phyloP scores from a whole-genome alignment of 148 eudicot species.

The Beta vulgaris region DNA sequence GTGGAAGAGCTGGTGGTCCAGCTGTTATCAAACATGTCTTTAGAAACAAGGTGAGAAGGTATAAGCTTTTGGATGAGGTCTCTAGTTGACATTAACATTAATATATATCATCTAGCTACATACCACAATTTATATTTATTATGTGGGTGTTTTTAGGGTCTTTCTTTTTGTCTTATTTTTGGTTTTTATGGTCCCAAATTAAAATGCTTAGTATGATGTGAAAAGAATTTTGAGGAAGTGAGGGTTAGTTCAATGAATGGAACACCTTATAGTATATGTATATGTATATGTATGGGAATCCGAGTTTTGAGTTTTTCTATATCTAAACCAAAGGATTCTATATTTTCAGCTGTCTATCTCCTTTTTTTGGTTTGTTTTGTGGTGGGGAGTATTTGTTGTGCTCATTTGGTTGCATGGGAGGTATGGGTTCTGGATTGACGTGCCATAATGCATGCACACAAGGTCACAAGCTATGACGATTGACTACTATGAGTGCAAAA shows the following conservation, averaged over 20 bases:
- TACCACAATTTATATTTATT: not conserved
- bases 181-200: not conserved
- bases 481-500: no score
- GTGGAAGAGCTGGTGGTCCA: conserved; percentile 26
- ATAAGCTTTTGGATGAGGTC: conserved; percentile 68
- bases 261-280: not conserved
- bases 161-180: not conserved
- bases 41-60: conserved; percentile 69
- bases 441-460: conserved; percentile 3
- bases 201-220: not conserved
- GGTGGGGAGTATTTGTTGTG: not conserved
- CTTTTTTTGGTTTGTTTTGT: not conserved
- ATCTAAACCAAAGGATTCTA: conserved; percentile 10
- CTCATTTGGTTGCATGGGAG: conserved; percentile 7
- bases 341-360: conserved; percentile 1
- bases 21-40: conserved; percentile 44
- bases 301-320: conserved; percentile 5
- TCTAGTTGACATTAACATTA: conserved; percentile 32
- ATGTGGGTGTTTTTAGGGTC: not conserved
- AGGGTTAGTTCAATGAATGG: not conserved
- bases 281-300: conserved; percentile 3
- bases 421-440: not conserved
- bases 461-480: no score
- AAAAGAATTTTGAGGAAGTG: conserved; percentile 1
- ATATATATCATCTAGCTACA: not conserved